Base-by-base conservation (phyloP, 139 green algal species). In the Asterochloris sp. region DNA sequence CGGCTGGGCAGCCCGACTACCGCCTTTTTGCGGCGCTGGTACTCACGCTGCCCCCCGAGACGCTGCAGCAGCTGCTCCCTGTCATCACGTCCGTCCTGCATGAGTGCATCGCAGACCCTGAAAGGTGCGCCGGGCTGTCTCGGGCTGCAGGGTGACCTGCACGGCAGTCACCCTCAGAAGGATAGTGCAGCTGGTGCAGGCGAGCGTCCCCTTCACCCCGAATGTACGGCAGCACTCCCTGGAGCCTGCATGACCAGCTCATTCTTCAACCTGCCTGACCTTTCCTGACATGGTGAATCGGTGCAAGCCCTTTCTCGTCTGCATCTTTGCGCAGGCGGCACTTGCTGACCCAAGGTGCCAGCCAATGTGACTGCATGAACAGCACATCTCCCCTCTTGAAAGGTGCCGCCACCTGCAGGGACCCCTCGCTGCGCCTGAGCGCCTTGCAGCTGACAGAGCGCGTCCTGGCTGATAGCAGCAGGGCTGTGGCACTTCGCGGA, bases 381-480 rank as follows among this genome's bases (percentile, higher is more conserved):
- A 54, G 38, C 6, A 54, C 4, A 54, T 10, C 2, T 6, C 38
- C 38, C 2, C 6, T 54, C 38, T 54, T 54, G 38, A 6, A 54
- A 54, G 38, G 38, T 54, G 38, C 38, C 38, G 79, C 82, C 73
- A 68, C 78, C 28, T 88, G 93, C 24, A 61, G 86, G 16, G 90
- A 93, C 60, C 74, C 89, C 1, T 61, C 66, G 11, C 71, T 95
- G 74, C 83, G 87, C 11, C 76, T 92, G 61, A 62, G 80, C 47
- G 47, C 89, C 54, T 82, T 94, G 29, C 86, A 89, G 85, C 84
- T 95, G 86, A 21, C 97, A 63, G 91, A 95, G 0, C 38, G n/a
- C 0, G 19, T 96, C 38, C 71, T 97, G 62, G 90, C 94, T 69
- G 84, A 91, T 27, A 71, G 82, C 21, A 78, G 74, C 78, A 78